phyloP scores from a whole-genome alignment of 2,329 filamentous ascomycete genomes.

The Hypoxylon rubiginosum region DNA sequence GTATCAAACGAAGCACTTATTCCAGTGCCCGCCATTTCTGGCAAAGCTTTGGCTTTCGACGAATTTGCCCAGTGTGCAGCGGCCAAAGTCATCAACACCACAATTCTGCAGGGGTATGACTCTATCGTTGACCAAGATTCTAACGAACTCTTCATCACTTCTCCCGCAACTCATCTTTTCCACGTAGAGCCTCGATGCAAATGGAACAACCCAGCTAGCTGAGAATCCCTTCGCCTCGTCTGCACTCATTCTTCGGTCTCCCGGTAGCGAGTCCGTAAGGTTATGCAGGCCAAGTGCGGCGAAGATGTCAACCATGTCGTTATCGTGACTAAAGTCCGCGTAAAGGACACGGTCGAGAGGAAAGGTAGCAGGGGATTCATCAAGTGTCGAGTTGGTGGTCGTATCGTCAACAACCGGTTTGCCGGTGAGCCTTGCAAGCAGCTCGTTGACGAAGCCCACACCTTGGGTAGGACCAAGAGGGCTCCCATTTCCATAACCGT shows the following conservation, averaged over 20 bases:
- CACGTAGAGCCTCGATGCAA: slow-evolving; percentile 84
- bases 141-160: slow-evolving; percentile 75
- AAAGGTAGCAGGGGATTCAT: slow-evolving; percentile 76
- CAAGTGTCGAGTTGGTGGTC: slow-evolving; percentile 82
- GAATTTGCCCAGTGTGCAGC: slow-evolving; percentile 78
- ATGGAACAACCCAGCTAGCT: slow-evolving; percentile 84
- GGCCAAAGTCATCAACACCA: slow-evolving; percentile 75
- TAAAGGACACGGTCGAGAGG: slow-evolving; percentile 78
- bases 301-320: slow-evolving; percentile 83
- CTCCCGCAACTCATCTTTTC: slow-evolving; percentile 83
- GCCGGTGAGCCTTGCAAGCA: slow-evolving; percentile 82
- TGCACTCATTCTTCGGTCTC: slow-evolving; percentile 63
- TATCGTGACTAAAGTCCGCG: slow-evolving; percentile 94
- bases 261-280: slow-evolving; percentile 67
- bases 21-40: slow-evolving; percentile 79
- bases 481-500: slow-evolving; percentile 82
- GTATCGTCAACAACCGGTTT: slow-evolving; percentile 79
- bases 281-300: slow-evolving; percentile 85
- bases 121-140: slow-evolving; percentile 86
- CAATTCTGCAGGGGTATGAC: slow-evolving; percentile 81
- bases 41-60: slow-evolving; percentile 83
- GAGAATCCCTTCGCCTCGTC: slow-evolving; percentile 75
- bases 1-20: slow-evolving; percentile 66
- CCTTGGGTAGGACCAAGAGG: slow-evolving; percentile 86
- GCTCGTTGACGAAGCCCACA: slow-evolving; percentile 88